Evolutionary conservation across 148 eudicot genomes (phyloP).

Genomic region (Silene uniflora): DNA sequence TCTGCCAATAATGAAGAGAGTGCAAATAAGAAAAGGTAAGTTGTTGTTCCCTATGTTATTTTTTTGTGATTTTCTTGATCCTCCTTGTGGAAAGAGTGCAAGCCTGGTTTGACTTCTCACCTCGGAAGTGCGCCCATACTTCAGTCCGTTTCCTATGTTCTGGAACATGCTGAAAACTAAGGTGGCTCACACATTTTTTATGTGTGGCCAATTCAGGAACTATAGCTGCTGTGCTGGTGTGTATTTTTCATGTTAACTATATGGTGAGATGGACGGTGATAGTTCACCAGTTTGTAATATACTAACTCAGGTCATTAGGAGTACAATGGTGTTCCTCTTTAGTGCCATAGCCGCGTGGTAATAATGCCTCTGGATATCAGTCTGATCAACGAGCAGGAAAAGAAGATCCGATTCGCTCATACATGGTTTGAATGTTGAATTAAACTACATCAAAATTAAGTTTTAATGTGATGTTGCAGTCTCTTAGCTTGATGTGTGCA

Average conservation of each 20-base stretch:
- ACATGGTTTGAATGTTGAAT: too few relatives aligned
- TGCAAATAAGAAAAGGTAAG: conserved; percentile 60
- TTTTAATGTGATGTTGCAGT: too few relatives aligned
- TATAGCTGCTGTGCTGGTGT: neutral
- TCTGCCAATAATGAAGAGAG: conserved; percentile 77
- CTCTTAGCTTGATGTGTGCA: too few relatives aligned
- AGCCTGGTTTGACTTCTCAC: neutral
- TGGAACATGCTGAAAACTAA: neutral
- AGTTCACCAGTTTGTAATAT: too few relatives aligned
- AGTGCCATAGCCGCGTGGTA: neutral
- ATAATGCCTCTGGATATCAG: neutral
- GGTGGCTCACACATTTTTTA: neutral
- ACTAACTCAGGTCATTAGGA: neutral
- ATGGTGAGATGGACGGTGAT: too few relatives aligned
- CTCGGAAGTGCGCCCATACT: neutral
- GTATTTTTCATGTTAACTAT: neutral
- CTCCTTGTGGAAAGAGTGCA: neutral
- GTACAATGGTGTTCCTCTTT: neutral
- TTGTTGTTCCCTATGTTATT: neutral
- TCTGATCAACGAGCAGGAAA: neutral
- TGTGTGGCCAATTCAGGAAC: neutral
- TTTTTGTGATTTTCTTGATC: neutral
- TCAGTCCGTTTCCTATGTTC: neutral
- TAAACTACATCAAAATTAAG: too few relatives aligned
- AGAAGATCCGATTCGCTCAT: too few relatives aligned